Conservation (phyloP, 345 rosid species). For the Brassica incana region DNA sequence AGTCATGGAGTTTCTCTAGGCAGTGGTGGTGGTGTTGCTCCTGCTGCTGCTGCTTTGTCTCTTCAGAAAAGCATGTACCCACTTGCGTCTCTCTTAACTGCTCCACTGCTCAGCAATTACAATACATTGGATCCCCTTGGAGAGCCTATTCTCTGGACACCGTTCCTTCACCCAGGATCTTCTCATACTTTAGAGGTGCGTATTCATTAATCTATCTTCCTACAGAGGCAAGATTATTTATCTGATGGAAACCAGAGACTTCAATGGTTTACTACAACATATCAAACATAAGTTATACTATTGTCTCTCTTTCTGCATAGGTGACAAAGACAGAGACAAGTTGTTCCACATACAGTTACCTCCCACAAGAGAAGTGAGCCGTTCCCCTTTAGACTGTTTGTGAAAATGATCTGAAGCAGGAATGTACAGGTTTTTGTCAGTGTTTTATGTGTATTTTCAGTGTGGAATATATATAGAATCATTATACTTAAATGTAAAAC, state of each 20-base stretch:
- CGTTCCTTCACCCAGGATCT: slow-evolving; percentile 70
- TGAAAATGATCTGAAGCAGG: slow-evolving; percentile 17
- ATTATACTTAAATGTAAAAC: not conserved
- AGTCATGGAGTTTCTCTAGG: slow-evolving; percentile 61
- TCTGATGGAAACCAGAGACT: not conserved
- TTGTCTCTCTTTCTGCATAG: slow-evolving; percentile 20
- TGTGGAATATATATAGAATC: not conserved
- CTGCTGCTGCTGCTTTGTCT: slow-evolving; percentile 49
- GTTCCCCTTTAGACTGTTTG: not conserved
- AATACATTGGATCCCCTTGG: slow-evolving; percentile 65
- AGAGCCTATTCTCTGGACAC: slow-evolving; percentile 86
- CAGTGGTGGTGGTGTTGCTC: slow-evolving; percentile 38
- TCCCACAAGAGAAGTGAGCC: slow-evolving; percentile 36
- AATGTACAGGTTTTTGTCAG: slow-evolving; percentile 31
- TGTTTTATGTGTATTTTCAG: not conserved
- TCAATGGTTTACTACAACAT: not conserved
- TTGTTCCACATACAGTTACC: slow-evolving; percentile 38
- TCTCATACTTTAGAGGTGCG: slow-evolving; percentile 73
- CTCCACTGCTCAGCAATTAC: slow-evolving; percentile 82
- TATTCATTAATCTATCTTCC: slow-evolving; percentile 1
- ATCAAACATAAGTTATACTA: not conserved
- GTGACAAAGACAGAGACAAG: slow-evolving; percentile 42
- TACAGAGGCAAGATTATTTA: not conserved
- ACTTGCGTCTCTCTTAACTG: slow-evolving; percentile 73
- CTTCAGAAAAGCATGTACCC: slow-evolving; percentile 79